Evolutionary conservation across 805 yeast species (phyloP).

Genomic region (Monosporozyma unispora): DNA sequence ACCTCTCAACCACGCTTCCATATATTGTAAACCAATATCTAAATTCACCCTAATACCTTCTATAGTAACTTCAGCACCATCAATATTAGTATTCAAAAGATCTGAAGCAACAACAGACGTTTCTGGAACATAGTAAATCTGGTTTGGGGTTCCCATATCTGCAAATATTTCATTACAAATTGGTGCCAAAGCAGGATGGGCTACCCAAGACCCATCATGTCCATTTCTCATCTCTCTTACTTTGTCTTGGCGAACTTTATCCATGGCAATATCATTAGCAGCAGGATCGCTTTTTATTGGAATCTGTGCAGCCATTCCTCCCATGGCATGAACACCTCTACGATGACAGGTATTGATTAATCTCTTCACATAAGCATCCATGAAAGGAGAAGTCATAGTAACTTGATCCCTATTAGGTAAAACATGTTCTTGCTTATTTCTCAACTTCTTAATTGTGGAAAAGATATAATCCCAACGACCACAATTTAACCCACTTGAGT

Average conservation of each 20-base stretch:
- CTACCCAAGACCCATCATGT: conserved; percentile 86
- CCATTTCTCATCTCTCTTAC: conserved; percentile 69
- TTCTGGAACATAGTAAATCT: conserved; percentile 44
- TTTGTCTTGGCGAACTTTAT: conserved; percentile 64
- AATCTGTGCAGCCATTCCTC: conserved; percentile 86
- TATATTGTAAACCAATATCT: conserved; percentile 67
- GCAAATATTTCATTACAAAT: conserved; percentile 65
- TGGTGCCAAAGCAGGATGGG: conserved; percentile 79
- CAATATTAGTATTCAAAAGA: conserved; percentile 57
- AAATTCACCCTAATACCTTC: conserved; percentile 64
- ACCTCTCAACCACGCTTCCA: conserved; percentile 81
- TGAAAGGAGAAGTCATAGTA: conserved; percentile 73
- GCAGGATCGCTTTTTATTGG: conserved; percentile 65
- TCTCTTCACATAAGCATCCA: conserved; percentile 67
- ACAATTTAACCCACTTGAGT: conserved; percentile 74
- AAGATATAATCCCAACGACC: conserved; percentile 89
- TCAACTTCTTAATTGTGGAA: conserved; percentile 65
- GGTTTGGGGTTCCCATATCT: conserved; percentile 78
- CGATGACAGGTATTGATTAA: conserved; percentile 66
- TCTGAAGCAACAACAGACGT: conserved; percentile 34
- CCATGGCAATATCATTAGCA: conserved; percentile 59
- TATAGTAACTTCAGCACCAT: conserved; percentile 55
- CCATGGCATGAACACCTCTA: conserved; percentile 79
- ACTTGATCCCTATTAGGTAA: conserved; percentile 72
- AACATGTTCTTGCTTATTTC: conserved; percentile 57